phyloP scores from a whole-genome alignment of 208 protist genomes.

The Angomonas ambiguus region DNA sequence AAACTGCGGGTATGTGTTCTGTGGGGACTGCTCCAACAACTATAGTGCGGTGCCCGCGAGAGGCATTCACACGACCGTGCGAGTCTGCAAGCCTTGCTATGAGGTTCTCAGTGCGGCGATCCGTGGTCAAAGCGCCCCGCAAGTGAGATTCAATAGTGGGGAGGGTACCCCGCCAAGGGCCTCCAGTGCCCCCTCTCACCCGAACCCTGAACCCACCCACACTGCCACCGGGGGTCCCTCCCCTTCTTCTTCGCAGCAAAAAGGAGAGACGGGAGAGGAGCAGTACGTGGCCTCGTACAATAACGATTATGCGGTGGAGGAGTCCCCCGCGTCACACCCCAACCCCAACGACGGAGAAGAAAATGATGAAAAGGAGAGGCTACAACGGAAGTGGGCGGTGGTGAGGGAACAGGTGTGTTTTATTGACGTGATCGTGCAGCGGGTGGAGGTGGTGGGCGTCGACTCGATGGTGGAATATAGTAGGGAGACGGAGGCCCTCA shows the following conservation, averaged over 20 bases:
- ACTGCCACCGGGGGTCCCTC: neutral
- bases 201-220: neutral
- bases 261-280: neutral
- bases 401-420: constrained; percentile 60
- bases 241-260: neutral
- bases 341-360: constrained; percentile 4
- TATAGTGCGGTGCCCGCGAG: constrained; percentile 46
- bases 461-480: constrained; percentile 64
- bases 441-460: constrained; percentile 57
- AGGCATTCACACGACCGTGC: constrained; percentile 39
- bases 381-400: constrained; percentile 48
- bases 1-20: constrained; percentile 92
- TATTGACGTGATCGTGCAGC: constrained; percentile 75
- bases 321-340: neutral
- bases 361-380: constrained; percentile 34
- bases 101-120: constrained; percentile 20
- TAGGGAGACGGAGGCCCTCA: constrained; percentile 57
- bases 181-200: neutral
- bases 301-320: neutral
- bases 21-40: constrained; percentile 72
- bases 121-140: neutral
- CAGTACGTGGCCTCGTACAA: constrained; percentile 22
- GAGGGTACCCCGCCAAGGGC: neutral
- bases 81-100: constrained; percentile 78
- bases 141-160: neutral